Percentiles rank a stretch among this genome's conserved stretches.
phyloP scores from a whole-genome alignment of 75 land plant species.

The Azolla pinnata region DNA sequence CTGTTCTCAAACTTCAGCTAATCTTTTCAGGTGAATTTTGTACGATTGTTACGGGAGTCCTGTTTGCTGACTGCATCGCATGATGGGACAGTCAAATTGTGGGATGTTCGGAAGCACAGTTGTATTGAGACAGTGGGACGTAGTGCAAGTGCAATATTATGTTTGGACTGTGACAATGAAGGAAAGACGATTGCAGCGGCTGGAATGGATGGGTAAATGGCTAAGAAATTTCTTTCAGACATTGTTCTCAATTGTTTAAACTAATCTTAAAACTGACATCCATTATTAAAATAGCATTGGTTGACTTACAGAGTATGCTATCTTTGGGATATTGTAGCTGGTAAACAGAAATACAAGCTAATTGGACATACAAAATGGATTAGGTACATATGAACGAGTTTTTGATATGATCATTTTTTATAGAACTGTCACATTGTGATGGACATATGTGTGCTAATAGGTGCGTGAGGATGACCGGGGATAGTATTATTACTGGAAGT shows the following conservation, averaged over 20 bases:
- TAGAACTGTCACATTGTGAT: too few species aligned
- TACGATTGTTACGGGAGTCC: constrained; percentile 81
- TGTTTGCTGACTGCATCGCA: constrained; percentile 88
- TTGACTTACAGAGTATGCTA: constrained; percentile 45
- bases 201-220: constrained; percentile 83
- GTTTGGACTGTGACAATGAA: constrained; percentile 90
- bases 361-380: constrained; percentile 91
- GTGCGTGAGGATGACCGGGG: constrained; percentile 85
- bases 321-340: constrained; percentile 92
- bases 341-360: constrained; percentile 78
- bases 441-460: too few species aligned
- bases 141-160: constrained; percentile 65
- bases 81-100: constrained; percentile 97
- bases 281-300: neutral
- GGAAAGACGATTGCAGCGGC: constrained; percentile 82
- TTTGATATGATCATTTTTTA: too few species aligned
- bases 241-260: neutral
- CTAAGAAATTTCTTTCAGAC: neutral
- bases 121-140: constrained; percentile 98
- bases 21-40: constrained; percentile 62
- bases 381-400: too few species aligned
- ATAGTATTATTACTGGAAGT: constrained; percentile 90
- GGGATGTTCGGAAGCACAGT: constrained; percentile 92
- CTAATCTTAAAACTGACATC: neutral
- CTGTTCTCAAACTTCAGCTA: too few species aligned